Conservation (phyloP, 2,329 filamentous ascomycete genomes). For the Colletotrichum godetiae region DNA sequence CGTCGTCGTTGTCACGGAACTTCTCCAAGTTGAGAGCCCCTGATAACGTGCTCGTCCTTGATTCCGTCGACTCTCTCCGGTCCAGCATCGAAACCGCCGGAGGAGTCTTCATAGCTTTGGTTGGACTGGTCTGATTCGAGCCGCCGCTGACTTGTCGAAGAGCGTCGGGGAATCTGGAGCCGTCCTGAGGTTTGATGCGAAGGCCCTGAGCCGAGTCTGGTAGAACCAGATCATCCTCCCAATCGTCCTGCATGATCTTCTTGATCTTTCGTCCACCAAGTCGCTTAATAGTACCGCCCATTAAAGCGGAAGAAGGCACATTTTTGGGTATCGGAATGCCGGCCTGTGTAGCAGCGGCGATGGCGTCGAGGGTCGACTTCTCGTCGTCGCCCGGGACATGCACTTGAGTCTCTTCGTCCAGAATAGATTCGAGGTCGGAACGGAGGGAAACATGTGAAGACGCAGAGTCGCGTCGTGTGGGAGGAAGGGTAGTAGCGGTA, state of each 20-base stretch:
- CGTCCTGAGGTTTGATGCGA: slow-evolving; percentile 73
- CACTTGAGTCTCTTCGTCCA: slow-evolving; percentile 87
- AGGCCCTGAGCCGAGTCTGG: slow-evolving; percentile 69
- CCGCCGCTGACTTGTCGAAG: slow-evolving; percentile 73
- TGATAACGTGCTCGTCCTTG: slow-evolving; percentile 49
- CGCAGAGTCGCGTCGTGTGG: slow-evolving; percentile 77
- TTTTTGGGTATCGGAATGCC: slow-evolving; percentile 92
- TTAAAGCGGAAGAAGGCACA: slow-evolving; percentile 87
- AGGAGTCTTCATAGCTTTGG: slow-evolving; percentile 51
- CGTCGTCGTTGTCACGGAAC: slow-evolving; percentile 71
- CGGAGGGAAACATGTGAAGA: slow-evolving; percentile 86
- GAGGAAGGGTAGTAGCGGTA: slow-evolving; percentile 54
- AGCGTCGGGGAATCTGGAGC: slow-evolving; percentile 72
- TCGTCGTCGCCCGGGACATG: slow-evolving; percentile 88
- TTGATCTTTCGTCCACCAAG: slow-evolving; percentile 81
- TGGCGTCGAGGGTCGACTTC: slow-evolving; percentile 83
- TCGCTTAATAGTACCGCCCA: slow-evolving; percentile 93
- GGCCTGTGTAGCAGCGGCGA: slow-evolving; percentile 86
- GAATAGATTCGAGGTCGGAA: slow-evolving; percentile 82
- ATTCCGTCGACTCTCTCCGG: slow-evolving; percentile 43
- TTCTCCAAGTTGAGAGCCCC: slow-evolving; percentile 69
- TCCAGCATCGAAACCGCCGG: slow-evolving; percentile 42
- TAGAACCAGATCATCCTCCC: slow-evolving; percentile 82
- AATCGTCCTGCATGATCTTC: slow-evolving; percentile 81
- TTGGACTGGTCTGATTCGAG: slow-evolving; percentile 65